Evolutionary conservation across 2,329 filamentous ascomycete species (phyloP), one percentile per base, ranked within the genome.

Genomic region (Cercospora canescens): DNA sequence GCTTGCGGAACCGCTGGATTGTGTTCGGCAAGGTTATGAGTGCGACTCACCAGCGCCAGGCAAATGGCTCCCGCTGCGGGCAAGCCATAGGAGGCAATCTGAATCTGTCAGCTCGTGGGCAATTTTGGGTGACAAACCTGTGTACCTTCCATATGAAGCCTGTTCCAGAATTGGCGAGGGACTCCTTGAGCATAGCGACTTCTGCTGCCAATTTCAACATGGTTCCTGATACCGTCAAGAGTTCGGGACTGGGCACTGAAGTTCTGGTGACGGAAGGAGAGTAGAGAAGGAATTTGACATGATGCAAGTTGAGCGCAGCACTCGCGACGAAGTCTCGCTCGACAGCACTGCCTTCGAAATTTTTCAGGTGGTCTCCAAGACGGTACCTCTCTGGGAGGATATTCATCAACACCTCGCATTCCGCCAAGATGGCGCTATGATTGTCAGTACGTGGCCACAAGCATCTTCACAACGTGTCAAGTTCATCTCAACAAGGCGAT

Each of bases 21-120:
- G 3, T 34, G 26, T 11, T 65, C 37, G 1, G 45, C 35, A n/a
- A 52, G 62, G 12, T 35, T 50, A 11, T 60, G 56, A 9, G 56
- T 54, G 5, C 64, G 58, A 14, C 73, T 74, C 3, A 78, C 65
- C 4, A 77, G 59, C 1, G 73, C 71, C 24, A 78, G 69, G 21
- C 71, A 73, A 11, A 78, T 70, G 18, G 78, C 74, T 0, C 77
- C 77, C 8, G 76, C 76, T 4, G 77, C 77, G n/a, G 77, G 71
- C 1, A 79, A 67, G 8, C 77, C 77, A 59, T 77, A 79, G 50
- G 75, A 74, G 5, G 69, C 72, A n/a, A 78, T 71, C 76, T 78
- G 34, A 18, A 9, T 26, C 14, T 32, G 54, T 71, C 52, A 70
- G 66, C 48, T 48, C 21, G 7, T 28, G n/a, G 21, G 4, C 12